Evolutionary conservation across 139 green algal genomes (phyloP).

Genomic region (Astrephomene gubernaculifera): DNA sequence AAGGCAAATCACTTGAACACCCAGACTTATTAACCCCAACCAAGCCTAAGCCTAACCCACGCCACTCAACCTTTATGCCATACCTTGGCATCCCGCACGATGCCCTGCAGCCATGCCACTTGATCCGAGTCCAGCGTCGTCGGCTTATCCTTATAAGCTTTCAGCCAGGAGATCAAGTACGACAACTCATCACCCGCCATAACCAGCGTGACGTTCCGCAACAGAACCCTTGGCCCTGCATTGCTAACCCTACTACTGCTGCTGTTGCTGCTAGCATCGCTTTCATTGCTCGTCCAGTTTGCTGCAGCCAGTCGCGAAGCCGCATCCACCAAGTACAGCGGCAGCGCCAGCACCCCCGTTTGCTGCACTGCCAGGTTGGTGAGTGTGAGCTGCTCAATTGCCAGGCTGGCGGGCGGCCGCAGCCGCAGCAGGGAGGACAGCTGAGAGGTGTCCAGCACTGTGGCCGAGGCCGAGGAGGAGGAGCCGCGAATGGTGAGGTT

Average conservation of each 20-base stretch:
- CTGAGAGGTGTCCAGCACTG: constrained; percentile 4
- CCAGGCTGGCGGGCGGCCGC: background rate
- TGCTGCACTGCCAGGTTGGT: constrained; percentile 20
- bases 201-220: constrained; percentile 8
- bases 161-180: constrained; percentile 15
- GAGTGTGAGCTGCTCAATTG: constrained; percentile 6
- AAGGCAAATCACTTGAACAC: background rate
- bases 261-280: background rate
- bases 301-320: background rate
- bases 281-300: background rate
- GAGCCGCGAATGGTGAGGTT: constrained; percentile 5
- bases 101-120: background rate
- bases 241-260: background rate
- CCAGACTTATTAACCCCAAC: background rate
- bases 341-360: background rate
- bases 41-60: background rate
- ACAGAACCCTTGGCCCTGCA: background rate
- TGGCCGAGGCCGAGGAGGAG: background rate
- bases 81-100: background rate
- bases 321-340: constrained; percentile 11
- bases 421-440: background rate
- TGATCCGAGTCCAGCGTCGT: background rate
- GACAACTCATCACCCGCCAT: constrained; percentile 18
- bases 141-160: no score
- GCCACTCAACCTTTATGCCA: background rate